These are phyloP conservation scores for Colletotrichum destructivum DNA, from an alignment of 2,329 filamentous ascomycete genomes.

Conservation along the genomic window DNA sequence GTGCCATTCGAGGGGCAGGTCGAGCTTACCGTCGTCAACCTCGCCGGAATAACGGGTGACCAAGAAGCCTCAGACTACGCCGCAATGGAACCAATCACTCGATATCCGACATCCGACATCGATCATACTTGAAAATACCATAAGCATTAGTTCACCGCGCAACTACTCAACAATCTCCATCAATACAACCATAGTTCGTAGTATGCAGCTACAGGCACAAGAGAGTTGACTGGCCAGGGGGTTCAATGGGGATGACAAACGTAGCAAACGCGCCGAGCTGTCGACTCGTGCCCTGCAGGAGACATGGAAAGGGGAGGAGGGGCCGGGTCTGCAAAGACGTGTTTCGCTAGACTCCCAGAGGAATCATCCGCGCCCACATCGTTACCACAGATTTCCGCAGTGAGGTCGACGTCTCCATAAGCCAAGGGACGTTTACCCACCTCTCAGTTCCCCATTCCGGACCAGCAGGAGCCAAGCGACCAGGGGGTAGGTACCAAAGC, in stretches of 20 bases:
- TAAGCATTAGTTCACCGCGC: not conserved
- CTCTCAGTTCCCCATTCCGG: slow-evolving; percentile 30
- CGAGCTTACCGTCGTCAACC: not conserved
- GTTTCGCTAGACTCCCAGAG: slow-evolving; percentile 33
- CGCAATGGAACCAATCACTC: not conserved
- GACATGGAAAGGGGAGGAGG: slow-evolving; percentile 17
- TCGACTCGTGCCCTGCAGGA: slow-evolving; percentile 16
- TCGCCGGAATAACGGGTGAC: slow-evolving; percentile 7
- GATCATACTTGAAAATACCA: not conserved
- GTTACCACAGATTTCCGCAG: slow-evolving; percentile 33
- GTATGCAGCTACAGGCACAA: too few relatives aligned
- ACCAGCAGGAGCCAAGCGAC: slow-evolving; percentile 30
- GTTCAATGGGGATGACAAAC: slow-evolving; percentile 24
- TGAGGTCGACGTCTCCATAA: slow-evolving; percentile 34
- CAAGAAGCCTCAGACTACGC: not conserved
- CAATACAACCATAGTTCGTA: not conserved
- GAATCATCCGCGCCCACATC: slow-evolving; percentile 31
- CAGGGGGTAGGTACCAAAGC: slow-evolving; percentile 12
- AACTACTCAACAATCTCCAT: not conserved
- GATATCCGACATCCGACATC: not conserved
- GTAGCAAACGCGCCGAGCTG: slow-evolving; percentile 19
- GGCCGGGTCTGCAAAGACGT: slow-evolving; percentile 24
- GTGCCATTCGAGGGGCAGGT: not conserved
- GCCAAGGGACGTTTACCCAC: slow-evolving; percentile 33
- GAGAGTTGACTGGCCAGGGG: not conserved